Conservation (phyloP, 2,329 filamentous ascomycete species). For the Phialophora macrospora region DNA sequence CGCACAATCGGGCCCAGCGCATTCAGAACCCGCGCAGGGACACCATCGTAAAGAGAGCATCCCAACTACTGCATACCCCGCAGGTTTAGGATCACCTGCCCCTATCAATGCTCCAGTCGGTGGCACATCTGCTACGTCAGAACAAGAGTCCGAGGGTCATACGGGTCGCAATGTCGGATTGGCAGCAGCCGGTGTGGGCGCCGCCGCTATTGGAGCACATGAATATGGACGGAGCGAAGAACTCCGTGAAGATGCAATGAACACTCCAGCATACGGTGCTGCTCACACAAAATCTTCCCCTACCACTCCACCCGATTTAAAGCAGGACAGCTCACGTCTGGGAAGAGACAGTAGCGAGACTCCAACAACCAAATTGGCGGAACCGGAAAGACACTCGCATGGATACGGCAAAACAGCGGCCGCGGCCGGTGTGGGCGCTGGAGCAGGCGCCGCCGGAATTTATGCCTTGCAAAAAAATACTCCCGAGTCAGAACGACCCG, state of each 20-base stretch:
- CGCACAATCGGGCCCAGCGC: slow-evolving; percentile 3
- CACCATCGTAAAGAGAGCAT: slow-evolving; percentile 37
- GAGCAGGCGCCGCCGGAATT: slow-evolving; percentile 23
- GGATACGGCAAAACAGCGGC: slow-evolving; percentile 19
- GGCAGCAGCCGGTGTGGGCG: slow-evolving; percentile 27
- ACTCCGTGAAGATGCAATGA: not conserved
- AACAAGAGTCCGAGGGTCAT: slow-evolving; percentile 20
- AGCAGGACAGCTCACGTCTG: not conserved
- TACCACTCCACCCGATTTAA: not conserved
- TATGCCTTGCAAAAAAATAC: slow-evolving; percentile 14
- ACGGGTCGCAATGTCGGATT: slow-evolving; percentile 25
- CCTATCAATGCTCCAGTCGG: slow-evolving; percentile 36
- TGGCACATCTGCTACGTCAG: slow-evolving; percentile 24
- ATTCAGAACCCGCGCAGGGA: not conserved
- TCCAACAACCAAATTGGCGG: not conserved
- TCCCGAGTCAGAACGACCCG: not conserved
- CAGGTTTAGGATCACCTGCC: slow-evolving; percentile 30
- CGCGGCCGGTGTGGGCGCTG: slow-evolving; percentile 25
- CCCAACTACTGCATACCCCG: slow-evolving; percentile 39
- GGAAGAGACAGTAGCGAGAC: not conserved
- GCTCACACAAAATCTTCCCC: not conserved
- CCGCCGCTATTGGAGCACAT: slow-evolving; percentile 24
- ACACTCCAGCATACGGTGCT: not conserved
- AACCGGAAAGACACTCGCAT: slow-evolving; percentile 1
- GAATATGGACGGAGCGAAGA: slow-evolving; percentile 12